Percentiles rank a stretch among this genome's conserved stretches.
These are phyloP conservation scores for Labyrinthula sp. DNA, from an alignment of 352 stramenopile genomes.

Conservation along the genomic window DNA sequence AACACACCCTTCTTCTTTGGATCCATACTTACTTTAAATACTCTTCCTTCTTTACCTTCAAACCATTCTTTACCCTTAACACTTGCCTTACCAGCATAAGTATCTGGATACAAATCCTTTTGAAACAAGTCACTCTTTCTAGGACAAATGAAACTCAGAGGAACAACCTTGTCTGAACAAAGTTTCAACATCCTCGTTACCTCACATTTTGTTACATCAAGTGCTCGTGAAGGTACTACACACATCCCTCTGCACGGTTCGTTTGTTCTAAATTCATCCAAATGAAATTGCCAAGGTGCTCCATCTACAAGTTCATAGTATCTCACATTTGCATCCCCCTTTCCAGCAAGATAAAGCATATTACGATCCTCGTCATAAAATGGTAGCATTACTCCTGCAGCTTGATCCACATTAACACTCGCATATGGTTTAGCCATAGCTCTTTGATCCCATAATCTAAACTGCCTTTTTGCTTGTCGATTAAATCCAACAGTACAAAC, in stretches of 20 bases:
- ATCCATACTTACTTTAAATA: no score
- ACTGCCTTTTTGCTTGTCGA: conserved; percentile 73
- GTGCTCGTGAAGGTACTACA: conserved; percentile 87
- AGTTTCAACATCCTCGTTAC: conserved; percentile 79
- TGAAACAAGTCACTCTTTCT: conserved; percentile 97
- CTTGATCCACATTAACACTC: conserved; percentile 49
- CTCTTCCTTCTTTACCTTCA: no score
- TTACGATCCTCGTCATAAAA: conserved; percentile 94
- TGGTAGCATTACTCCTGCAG: conserved; percentile 93
- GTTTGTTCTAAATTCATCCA: conserved; percentile 21
- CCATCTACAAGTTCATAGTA: conserved; percentile 94
- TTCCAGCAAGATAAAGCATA: conserved; percentile 89
- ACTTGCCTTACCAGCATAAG: conserved; percentile 66
- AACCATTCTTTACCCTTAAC: no score
- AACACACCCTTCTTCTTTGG: no score
- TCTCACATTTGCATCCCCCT: conserved; percentile 95
- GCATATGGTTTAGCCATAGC: conserved; percentile 38
- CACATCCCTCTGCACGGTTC: conserved; percentile 77
- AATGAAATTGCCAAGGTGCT: conserved; percentile 37
- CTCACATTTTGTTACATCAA: conserved; percentile 94
- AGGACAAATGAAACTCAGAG: conserved; percentile 78
- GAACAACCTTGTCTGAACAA: conserved; percentile 81
- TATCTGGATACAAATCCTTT: conserved; percentile 95
- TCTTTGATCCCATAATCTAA: conserved; percentile 69
- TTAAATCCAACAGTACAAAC: conserved; percentile 91